Percentiles rank a stretch among this genome's conserved stretches.
phyloP scores from a whole-genome alignment of 345 rosid genomes.

The Melaleuca alternifolia region DNA sequence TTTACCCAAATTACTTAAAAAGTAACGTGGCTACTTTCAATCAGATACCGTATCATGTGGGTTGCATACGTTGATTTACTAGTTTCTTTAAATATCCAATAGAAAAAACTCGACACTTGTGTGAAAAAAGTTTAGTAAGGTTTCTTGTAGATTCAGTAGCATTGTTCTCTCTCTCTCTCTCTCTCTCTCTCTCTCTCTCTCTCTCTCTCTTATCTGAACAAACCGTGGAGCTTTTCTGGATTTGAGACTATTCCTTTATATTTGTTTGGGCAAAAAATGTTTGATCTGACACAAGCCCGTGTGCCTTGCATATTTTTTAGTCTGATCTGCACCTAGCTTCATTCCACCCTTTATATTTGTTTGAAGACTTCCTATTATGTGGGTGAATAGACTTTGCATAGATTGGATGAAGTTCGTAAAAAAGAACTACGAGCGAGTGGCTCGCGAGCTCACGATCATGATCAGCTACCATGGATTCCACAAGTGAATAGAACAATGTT shows the following conservation, averaged over 20 bases:
- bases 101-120: not conserved
- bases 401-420: not conserved
- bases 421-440: no score
- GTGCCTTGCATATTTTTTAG: not conserved
- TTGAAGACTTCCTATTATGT: no score
- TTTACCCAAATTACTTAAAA: not conserved
- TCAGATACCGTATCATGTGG: no score
- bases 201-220: no score
- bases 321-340: not conserved
- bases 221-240: not conserved
- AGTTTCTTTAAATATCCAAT: not conserved
- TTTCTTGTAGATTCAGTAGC: no score
- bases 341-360: no score
- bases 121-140: not conserved
- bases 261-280: not conserved
- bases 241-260: not conserved
- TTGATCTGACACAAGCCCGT: not conserved
- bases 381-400: no score
- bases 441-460: not conserved
- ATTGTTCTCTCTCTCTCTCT: no score
- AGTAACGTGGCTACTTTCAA: not conserved
- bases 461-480: no score
- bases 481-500: no score
- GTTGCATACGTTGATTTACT: no score
- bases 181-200: no score